Evolutionary conservation across 257 asterid genomes (phyloP).

Genomic region (Coffea eugenioides): DNA sequence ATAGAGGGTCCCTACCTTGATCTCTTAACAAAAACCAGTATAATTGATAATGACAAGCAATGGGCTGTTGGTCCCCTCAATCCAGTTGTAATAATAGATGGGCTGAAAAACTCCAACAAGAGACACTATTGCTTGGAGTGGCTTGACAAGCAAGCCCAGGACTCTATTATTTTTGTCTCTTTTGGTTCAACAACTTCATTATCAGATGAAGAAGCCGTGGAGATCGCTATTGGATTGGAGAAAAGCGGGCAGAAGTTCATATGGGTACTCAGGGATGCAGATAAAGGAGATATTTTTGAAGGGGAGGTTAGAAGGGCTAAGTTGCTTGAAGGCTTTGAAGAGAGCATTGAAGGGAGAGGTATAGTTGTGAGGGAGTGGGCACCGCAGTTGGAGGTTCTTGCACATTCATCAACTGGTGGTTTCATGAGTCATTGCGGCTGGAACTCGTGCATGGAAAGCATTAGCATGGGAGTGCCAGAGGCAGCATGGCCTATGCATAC

Average conservation of each 20-base stretch:
- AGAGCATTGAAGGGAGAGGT: slow-evolving; percentile 24
- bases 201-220: slow-evolving; percentile 39
- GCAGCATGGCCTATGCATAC: too few species aligned
- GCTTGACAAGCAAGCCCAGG: slow-evolving; percentile 41
- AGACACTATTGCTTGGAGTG: slow-evolving; percentile 48
- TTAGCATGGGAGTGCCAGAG: slow-evolving; percentile 41
- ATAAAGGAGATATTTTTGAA: slow-evolving; percentile 43
- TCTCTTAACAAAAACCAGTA: slow-evolving; percentile 26
- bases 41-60: background rate
- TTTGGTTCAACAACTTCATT: slow-evolving; percentile 61
- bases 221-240: slow-evolving; percentile 52
- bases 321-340: slow-evolving; percentile 26
- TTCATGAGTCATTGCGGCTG: slow-evolving; percentile 50
- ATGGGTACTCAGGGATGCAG: slow-evolving; percentile 68
- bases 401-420: slow-evolving; percentile 44
- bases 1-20: slow-evolving; percentile 51
- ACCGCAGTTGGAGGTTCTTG: slow-evolving; percentile 50
- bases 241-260: slow-evolving; percentile 45
- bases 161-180: slow-evolving; percentile 48
- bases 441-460: slow-evolving; percentile 57
- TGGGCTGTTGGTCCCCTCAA: slow-evolving; percentile 56
- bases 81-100: slow-evolving; percentile 32
- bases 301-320: background rate
- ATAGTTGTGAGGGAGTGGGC: slow-evolving; percentile 54
- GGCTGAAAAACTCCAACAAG: too few species aligned